These are phyloP conservation scores for Raphanus raphanistrum DNA, from an alignment of 345 rosid genomes.

Conservation along the genomic window DNA sequence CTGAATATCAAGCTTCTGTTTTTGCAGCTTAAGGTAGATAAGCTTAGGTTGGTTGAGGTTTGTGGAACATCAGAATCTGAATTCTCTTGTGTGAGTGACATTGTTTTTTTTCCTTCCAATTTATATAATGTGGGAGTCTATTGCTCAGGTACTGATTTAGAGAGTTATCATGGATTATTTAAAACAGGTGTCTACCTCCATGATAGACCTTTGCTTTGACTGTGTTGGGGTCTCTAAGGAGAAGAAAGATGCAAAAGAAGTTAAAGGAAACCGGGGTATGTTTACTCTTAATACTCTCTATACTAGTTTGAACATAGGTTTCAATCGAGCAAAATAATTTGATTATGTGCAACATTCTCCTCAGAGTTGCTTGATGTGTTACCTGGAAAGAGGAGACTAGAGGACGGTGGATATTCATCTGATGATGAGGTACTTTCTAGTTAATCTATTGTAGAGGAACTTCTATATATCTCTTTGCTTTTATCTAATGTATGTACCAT, in stretches of 20 bases:
- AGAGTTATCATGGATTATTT: background rate
- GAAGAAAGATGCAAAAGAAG: conserved; percentile 44
- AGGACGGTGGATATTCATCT: conserved; percentile 74
- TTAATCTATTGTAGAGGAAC: too few relatives aligned
- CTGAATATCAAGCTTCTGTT: background rate
- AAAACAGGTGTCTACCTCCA: conserved; percentile 41
- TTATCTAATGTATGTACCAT: background rate
- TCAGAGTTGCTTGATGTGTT: conserved; percentile 47
- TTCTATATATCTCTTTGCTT: background rate
- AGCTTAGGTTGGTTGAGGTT: conserved; percentile 75
- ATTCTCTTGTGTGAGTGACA: conserved; percentile 66
- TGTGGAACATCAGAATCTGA: conserved; percentile 91
- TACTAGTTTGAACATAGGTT: background rate
- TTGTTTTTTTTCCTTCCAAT: too few relatives aligned
- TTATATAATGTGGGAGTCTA: too few relatives aligned
- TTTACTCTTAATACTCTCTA: conserved; percentile 10
- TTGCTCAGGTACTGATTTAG: conserved; percentile 15
- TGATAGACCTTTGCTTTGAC: conserved; percentile 40
- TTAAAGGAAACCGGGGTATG: conserved; percentile 36
- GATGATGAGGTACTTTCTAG: conserved; percentile 49
- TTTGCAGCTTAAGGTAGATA: conserved; percentile 85
- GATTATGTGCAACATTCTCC: background rate
- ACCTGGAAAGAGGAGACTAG: conserved; percentile 70
- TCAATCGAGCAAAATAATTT: background rate
- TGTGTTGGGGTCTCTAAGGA: conserved; percentile 43